Evolutionary conservation across 129 eudicot species (phyloP), one percentile per base, ranked within the genome.

Genomic region (Centella asiatica): DNA sequence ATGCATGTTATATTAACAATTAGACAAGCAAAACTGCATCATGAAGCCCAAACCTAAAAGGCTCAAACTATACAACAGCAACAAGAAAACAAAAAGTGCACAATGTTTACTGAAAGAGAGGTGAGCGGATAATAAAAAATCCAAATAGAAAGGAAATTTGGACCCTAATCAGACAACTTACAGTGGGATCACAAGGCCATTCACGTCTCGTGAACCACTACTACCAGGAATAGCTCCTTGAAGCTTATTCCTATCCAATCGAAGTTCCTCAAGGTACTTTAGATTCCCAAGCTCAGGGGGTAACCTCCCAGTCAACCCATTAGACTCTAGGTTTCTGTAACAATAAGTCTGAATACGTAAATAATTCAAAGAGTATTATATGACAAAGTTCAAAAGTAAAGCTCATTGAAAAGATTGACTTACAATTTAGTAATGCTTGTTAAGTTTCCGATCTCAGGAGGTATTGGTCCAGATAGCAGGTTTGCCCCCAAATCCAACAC

Each of bases 391-490:
- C n/a, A 62, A 10, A 32, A 25, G 10, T n/a, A 59, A 66, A 31
- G 25, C 25, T 13, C 8, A 14, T 65, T 7, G 34, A 50, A 11
- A 54, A 73, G 48, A 13, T 53, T 8, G 28, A 76, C 94, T 66
- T 67, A 78, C 99, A 93, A 76, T 77, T 76, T 87, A 51, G 66
- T 40, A 29, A 93, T 28, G 69, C 76, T 77, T 18, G 67, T 60
- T 47, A 87, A 76, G 71, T 78, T 86, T 27, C 96, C 99, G 24
- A 93, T 63, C 74, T 87, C 86, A 34, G 62, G 78, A 31, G 99
- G 99, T 62, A 93, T 93, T 19, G 83, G 77, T 67, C 99, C 99
- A 12, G 99, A 71, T 69, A 93, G 70, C 79, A 80, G 96, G 70
- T 93, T 93, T 60, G 37, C 70, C 33, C 96, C 95, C 66, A 93